Evolutionary conservation across 352 stramenopile species (phyloP), one percentile per base, ranked within the genome.

Genomic region (Lagenidium giganteum): DNA sequence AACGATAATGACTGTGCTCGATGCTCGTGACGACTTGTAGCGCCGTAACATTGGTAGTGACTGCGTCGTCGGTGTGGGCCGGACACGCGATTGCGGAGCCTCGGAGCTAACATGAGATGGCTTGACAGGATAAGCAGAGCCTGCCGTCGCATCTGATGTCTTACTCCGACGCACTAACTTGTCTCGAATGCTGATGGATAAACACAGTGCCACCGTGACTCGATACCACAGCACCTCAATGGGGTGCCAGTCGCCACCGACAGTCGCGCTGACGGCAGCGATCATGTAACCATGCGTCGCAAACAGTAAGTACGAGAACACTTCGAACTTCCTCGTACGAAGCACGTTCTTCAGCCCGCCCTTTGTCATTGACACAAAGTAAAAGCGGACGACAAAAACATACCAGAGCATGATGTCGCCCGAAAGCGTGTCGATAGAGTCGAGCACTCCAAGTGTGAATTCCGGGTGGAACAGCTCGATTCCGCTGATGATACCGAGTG

Each of bases 161-260:
- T n/a, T n/a, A n/a, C n/a, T n/a, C n/a, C n/a, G n/a, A n/a, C n/a
- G n/a, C n/a, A n/a, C n/a, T n/a, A n/a, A n/a, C 22, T 51, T 51
- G 8, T 42, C 33, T 16, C 37, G 54, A 5, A 61, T 52, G 5
- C 57, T 72, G 14, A 66, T 30, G 9, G 60, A 23, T 5, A 75
- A 39, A 23, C 67, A 75, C 12, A 52, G 26, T 1, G 46, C 57
- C 8, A 80, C 42, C 3, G 58, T 76, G 17, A 62, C 6, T 16
- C 67, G 61, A 39, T 67, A 46, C 47, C 54, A 80, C 17, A 76
- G 44, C 0, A 43, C 64, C 29, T 73, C 58, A 2, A 49, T 36
- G 9, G 53, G 61, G 24, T 80, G 54, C 67, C 67, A 79, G 13
- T 38, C 37, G n/a, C 70, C 20, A 1, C 51, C 61, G 8, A 48